Evolutionary conservation across 257 asterid species (phyloP).

Genomic region (Salvia rosmarinus): DNA sequence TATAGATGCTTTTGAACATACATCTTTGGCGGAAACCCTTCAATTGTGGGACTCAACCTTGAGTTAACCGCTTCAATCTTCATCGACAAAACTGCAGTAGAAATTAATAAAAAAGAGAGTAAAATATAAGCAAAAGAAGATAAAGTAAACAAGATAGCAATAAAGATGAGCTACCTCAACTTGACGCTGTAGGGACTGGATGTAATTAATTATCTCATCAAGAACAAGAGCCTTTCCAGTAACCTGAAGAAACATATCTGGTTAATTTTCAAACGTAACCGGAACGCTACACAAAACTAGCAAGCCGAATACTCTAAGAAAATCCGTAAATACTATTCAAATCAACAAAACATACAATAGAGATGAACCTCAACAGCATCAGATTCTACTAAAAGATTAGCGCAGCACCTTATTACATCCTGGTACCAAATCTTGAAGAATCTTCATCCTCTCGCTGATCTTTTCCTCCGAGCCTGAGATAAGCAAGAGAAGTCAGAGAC

Average conservation of each 20-base stretch:
- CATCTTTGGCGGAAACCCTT: constrained; percentile 78
- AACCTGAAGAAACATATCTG: constrained; percentile 49
- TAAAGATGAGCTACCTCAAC: constrained; percentile 66
- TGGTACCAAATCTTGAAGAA: constrained; percentile 91
- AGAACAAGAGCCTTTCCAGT: constrained; percentile 92
- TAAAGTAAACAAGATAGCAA: constrained; percentile 8
- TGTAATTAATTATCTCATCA: constrained; percentile 86
- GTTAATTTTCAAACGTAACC: background rate
- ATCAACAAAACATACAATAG: background rate
- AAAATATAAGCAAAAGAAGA: constrained; percentile 18
- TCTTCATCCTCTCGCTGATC: constrained; percentile 96
- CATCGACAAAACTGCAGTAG: constrained; percentile 83
- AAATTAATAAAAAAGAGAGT: constrained; percentile 18
- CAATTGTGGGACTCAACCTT: constrained; percentile 58
- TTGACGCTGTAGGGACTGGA: constrained; percentile 88
- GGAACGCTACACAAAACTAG: background rate
- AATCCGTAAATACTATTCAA: background rate
- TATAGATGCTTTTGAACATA: constrained; percentile 43
- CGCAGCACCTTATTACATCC: constrained; percentile 82
- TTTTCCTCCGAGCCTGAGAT: constrained; percentile 90
- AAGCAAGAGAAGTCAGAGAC: constrained; percentile 35
- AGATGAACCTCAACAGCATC: constrained; percentile 4
- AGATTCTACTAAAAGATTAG: background rate
- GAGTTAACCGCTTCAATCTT: constrained; percentile 94
- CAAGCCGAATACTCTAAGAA: background rate